Conservation (phyloP, 805 yeast species). For the Starmerella scarabaei region DNA sequence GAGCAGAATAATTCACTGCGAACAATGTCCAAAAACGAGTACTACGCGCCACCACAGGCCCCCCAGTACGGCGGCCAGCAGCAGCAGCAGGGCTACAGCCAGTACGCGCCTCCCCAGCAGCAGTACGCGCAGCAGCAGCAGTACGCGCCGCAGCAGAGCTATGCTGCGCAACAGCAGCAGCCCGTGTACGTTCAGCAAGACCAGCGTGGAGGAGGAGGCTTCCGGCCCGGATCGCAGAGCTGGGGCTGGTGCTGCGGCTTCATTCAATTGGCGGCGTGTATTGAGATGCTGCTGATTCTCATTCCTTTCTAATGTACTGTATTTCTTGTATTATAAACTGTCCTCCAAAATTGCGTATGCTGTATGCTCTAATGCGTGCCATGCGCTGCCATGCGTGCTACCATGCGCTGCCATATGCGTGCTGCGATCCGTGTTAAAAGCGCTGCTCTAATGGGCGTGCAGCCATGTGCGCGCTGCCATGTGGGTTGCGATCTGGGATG, state of each 20-base stretch:
- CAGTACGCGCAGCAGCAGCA: neutral
- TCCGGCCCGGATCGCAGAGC: constrained; percentile 11
- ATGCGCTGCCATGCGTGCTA: too few relatives aligned
- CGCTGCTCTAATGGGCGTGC: too few relatives aligned
- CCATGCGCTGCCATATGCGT: too few relatives aligned
- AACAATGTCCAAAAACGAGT: constrained; percentile 9
- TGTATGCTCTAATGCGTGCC: too few relatives aligned
- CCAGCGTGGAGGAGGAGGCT: constrained; percentile 2
- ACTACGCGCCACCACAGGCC: constrained; percentile 11
- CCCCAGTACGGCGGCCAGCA: constrained; percentile 4
- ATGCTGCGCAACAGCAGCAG: constrained; percentile 12
- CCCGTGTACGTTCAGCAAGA: constrained; percentile 16
- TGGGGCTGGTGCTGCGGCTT: constrained; percentile 17
- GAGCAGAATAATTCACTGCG: too few relatives aligned
- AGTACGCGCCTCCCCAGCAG: constrained; percentile 7
- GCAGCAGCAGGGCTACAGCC: constrained; percentile 1
- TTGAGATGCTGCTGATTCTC: constrained; percentile 10
- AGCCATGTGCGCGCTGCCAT: too few relatives aligned
- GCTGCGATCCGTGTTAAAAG: too few relatives aligned
- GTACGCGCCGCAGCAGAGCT: constrained; percentile 1
- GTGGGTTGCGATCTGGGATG: too few relatives aligned
- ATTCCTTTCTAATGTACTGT: constrained; percentile 1
- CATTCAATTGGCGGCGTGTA: constrained; percentile 15
- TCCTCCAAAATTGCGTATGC: too few relatives aligned
- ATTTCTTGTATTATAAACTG: too few relatives aligned